Evolutionary conservation across 805 yeast species (phyloP).

Genomic region (Schwanniomyces vanrijiae): DNA sequence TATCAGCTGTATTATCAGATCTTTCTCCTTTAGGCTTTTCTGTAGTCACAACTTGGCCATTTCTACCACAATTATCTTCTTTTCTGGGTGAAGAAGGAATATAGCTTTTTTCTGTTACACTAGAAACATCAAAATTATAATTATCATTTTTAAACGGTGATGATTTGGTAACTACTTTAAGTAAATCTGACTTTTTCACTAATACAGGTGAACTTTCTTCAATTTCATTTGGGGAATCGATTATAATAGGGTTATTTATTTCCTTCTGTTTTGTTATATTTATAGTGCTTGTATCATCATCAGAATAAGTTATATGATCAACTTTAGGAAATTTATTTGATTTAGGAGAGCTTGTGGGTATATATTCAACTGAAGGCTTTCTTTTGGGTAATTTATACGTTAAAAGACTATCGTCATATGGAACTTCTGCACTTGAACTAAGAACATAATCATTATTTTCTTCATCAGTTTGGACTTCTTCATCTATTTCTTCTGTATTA

Average conservation of each 20-base stretch:
- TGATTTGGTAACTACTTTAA: slow-evolving; percentile 1
- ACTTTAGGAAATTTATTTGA: not conserved
- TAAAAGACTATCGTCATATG: slow-evolving; percentile 27
- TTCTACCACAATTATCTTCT: not conserved
- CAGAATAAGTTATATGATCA: not conserved
- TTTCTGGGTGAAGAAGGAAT: not conserved
- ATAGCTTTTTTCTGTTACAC: not conserved
- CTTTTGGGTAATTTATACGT: slow-evolving; percentile 18
- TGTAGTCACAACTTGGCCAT: not conserved
- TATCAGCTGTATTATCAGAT: not conserved
- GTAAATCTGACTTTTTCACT: slow-evolving; percentile 12
- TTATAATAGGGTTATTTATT: not conserved
- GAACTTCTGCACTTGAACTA: not conserved
- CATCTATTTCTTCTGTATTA: slow-evolving; percentile 6
- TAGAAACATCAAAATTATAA: not conserved
- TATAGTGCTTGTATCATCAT: not conserved
- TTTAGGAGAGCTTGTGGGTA: not conserved
- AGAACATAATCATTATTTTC: slow-evolving; percentile 11
- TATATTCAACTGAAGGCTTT: not conserved
- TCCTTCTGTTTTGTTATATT: not conserved
- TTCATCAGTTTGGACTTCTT: slow-evolving; percentile 14
- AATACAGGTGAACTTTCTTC: slow-evolving; percentile 23
- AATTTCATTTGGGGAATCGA: slow-evolving; percentile 14
- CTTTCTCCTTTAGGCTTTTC: not conserved
- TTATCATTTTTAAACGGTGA: not conserved